Percentiles rank a stretch among this genome's conserved stretches.
Evolutionary conservation across 2,329 filamentous ascomycete species (phyloP).

Genomic region (Pseudogymnoascus sp.): DNA sequence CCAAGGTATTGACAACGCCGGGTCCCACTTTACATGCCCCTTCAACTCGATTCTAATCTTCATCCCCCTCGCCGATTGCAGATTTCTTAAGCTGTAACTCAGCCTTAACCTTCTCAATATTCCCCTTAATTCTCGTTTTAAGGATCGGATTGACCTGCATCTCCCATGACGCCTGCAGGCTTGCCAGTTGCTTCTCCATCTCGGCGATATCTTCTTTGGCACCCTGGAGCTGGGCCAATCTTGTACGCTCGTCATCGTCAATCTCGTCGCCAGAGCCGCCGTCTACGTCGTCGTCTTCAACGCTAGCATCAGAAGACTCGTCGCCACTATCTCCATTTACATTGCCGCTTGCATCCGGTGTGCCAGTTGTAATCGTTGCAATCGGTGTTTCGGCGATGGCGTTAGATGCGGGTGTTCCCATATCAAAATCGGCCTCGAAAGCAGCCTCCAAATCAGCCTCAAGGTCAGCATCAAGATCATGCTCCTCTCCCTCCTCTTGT

Average conservation of each 20-base stretch:
- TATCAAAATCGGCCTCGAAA: constrained; percentile 29
- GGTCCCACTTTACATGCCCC: background rate
- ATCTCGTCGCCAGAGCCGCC: constrained; percentile 34
- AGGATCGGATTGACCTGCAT: constrained; percentile 40
- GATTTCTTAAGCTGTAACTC: constrained; percentile 45
- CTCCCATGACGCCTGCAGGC: constrained; percentile 34
- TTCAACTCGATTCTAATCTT: constrained; percentile 17
- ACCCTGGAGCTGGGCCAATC: constrained; percentile 38
- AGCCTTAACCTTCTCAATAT: constrained; percentile 41
- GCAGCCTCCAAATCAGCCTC: constrained; percentile 31
- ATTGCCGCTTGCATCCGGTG: constrained; percentile 15
- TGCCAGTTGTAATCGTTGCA: constrained; percentile 22
- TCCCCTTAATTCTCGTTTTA: constrained; percentile 39
- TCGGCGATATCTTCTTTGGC: constrained; percentile 46
- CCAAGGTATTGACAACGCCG: constrained; percentile 7
- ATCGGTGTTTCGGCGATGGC: constrained; percentile 21
- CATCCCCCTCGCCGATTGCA: constrained; percentile 29
- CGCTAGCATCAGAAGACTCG: constrained; percentile 36
- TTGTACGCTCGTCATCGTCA: constrained; percentile 43
- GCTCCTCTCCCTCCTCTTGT: constrained; percentile 25
- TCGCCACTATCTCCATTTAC: constrained; percentile 31
- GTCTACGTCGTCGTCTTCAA: constrained; percentile 35
- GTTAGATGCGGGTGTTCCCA: constrained; percentile 28
- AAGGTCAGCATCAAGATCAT: constrained; percentile 11
- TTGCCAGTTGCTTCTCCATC: constrained; percentile 41